Conservation (phyloP, 164 flowering plant species). For the Aristolochia californica region DNA sequence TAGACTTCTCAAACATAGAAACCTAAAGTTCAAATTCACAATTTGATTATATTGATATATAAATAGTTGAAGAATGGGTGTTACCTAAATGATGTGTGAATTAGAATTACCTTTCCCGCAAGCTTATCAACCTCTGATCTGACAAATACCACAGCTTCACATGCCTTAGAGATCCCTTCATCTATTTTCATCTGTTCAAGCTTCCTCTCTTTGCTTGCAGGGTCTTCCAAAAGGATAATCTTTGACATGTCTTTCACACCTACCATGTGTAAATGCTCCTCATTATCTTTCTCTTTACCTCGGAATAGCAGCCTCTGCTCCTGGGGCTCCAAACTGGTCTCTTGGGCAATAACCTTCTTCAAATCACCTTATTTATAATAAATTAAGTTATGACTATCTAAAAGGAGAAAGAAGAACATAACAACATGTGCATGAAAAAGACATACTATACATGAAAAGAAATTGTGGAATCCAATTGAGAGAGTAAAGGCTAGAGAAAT, state of each 20-base stretch:
- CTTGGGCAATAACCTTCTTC: slow-evolving; percentile 31
- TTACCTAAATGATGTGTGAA: not conserved
- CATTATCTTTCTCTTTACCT: slow-evolving; percentile 49
- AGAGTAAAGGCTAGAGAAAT: no score
- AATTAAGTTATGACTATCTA: not conserved
- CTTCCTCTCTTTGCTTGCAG: slow-evolving; percentile 28
- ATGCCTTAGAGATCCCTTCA: slow-evolving; percentile 28
- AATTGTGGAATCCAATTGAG: no score
- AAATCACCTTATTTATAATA: slow-evolving; percentile 35
- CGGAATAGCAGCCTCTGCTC: slow-evolving; percentile 47
- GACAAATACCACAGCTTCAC: slow-evolving; percentile 42
- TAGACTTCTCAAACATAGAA: slow-evolving; percentile 33
- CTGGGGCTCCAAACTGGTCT: slow-evolving; percentile 39
- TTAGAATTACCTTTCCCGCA: slow-evolving; percentile 37
- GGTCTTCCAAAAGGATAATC: slow-evolving; percentile 39
- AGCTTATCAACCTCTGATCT: slow-evolving; percentile 59
- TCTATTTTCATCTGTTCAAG: slow-evolving; percentile 22
- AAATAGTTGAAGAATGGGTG: no score
- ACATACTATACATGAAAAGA: not conserved
- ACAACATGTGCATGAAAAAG: not conserved
- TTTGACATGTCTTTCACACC: slow-evolving; percentile 52
- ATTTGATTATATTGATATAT: no score
- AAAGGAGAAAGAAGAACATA: not conserved
- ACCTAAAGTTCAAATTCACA: slow-evolving; percentile 25
- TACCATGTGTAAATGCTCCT: slow-evolving; percentile 31